Evolutionary conservation across 2,329 filamentous ascomycete genomes (phyloP).

Genomic region (Fusarium sp.): DNA sequence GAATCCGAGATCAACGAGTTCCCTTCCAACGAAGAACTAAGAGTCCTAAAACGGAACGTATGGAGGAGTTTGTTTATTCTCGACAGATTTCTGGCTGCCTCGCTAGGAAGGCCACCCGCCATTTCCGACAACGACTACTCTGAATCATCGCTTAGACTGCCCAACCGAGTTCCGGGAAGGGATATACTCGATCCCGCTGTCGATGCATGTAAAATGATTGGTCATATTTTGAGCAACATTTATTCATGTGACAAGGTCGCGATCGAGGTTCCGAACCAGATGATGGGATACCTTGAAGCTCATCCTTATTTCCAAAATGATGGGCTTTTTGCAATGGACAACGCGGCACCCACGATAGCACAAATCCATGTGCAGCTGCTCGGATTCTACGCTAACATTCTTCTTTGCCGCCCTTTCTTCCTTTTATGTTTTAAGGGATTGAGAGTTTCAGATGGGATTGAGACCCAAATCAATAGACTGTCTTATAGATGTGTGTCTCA

Average conservation of each 20-base stretch:
- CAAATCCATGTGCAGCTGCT: conserved; percentile 74
- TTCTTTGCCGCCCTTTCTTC: conserved; percentile 75
- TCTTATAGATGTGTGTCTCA: conserved; percentile 56
- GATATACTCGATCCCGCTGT: conserved; percentile 67
- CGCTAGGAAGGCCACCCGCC: conserved; percentile 71
- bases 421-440: conserved; percentile 66
- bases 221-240: conserved; percentile 68
- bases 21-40: conserved; percentile 57
- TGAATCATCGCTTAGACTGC: conserved; percentile 57
- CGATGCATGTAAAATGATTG: conserved; percentile 69
- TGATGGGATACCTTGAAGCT: conserved; percentile 60
- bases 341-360: conserved; percentile 63
- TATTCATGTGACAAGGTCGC: conserved; percentile 73
- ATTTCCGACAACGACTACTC: conserved; percentile 75
- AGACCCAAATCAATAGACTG: conserved; percentile 58
- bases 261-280: conserved; percentile 67
- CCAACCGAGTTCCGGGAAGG: background rate
- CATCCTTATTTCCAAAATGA: conserved; percentile 63
- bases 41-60: conserved; percentile 65
- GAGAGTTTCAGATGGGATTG: background rate
- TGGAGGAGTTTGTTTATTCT: conserved; percentile 76
- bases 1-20: conserved; percentile 69
- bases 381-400: conserved; percentile 72
- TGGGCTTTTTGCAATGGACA: conserved; percentile 6
- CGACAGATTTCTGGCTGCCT: conserved; percentile 73